A percentile compares a stretch with the other conserved stretches of the same genome.
These are phyloP conservation scores for Amanita muscaria DNA, from an alignment of 768 basidiomycete species.

Conservation along the genomic window DNA sequence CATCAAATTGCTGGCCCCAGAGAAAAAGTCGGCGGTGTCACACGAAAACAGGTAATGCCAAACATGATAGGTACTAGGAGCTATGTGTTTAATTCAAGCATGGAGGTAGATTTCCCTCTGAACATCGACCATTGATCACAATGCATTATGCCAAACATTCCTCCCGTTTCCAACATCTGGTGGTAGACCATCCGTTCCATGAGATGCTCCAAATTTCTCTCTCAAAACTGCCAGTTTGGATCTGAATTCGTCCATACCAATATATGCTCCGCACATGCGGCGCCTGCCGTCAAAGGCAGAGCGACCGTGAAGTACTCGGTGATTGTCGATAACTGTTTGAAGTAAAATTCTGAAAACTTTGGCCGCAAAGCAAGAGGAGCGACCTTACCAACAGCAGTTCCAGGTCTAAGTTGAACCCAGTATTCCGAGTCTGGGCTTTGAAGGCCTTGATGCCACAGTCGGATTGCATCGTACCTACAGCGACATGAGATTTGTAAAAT, in stretches of 20 bases:
- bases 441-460: constrained; percentile 67
- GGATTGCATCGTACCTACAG: constrained; percentile 69
- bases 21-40: background rate
- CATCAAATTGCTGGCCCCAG: no score
- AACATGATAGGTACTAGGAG: no score
- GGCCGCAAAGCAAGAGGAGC: background rate
- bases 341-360: background rate
- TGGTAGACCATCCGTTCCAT: constrained; percentile 21
- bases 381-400: constrained; percentile 70
- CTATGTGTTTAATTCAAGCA: no score
- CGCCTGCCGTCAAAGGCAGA: constrained; percentile 82
- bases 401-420: constrained; percentile 85
- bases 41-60: no score
- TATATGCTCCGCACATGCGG: constrained; percentile 93
- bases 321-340: constrained; percentile 74
- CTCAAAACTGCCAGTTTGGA: constrained; percentile 65
- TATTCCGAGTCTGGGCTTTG: constrained; percentile 80
- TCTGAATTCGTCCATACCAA: constrained; percentile 83
- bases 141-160: constrained; percentile 48
- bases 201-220: constrained; percentile 51
- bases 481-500: background rate
- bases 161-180: constrained; percentile 26
- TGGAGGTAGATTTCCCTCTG: no score
- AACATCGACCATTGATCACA: constrained; percentile 31
- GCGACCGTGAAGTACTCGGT: constrained; percentile 91